phyloP scores from a whole-genome alignment of 192 early-diverging fungal genomes.

The Coemansia sp. region DNA sequence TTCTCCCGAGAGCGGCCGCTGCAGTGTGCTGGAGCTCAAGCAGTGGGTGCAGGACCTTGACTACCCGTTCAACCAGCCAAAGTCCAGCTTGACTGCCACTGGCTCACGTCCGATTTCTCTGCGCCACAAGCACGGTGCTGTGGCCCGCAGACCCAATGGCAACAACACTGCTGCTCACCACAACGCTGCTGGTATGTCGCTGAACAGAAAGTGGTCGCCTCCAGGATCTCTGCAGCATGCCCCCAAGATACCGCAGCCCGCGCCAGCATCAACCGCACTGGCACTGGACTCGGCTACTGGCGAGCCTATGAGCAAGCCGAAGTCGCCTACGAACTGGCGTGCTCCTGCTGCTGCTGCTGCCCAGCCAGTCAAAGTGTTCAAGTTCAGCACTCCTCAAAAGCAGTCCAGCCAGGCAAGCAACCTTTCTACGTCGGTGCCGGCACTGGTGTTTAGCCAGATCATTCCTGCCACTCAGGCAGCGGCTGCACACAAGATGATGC shows the following conservation, averaged over 20 bases:
- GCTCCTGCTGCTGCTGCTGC: slow-evolving; percentile 8
- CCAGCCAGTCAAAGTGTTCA: background rate
- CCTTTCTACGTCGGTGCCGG: slow-evolving; percentile 52
- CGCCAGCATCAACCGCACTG: slow-evolving; percentile 18
- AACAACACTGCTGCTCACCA: background rate
- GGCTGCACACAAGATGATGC: slow-evolving; percentile 55
- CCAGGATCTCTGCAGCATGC: background rate
- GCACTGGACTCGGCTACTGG: slow-evolving; percentile 19
- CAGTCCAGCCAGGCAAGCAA: slow-evolving; percentile 22
- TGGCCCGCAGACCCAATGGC: slow-evolving; percentile 13
- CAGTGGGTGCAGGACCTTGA: slow-evolving; percentile 52
- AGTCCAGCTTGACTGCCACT: slow-evolving; percentile 1
- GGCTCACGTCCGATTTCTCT: slow-evolving; percentile 4
- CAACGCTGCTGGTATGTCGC: slow-evolving; percentile 3
- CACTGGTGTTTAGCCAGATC: slow-evolving; percentile 53
- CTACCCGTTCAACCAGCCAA: slow-evolving; percentile 37
- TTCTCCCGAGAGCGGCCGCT: slow-evolving; percentile 56
- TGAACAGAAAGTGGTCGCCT: slow-evolving; percentile 41
- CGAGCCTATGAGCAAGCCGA: slow-evolving; percentile 11
- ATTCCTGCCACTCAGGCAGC: slow-evolving; percentile 53
- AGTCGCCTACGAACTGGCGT: slow-evolving; percentile 31
- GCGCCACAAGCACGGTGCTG: slow-evolving; percentile 21
- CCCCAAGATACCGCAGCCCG: slow-evolving; percentile 3
- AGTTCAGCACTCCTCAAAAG: background rate
- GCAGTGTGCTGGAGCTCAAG: slow-evolving; percentile 53